Conservation (phyloP, 495 filamentous ascomycete genomes). For the Halenospora varia region DNA sequence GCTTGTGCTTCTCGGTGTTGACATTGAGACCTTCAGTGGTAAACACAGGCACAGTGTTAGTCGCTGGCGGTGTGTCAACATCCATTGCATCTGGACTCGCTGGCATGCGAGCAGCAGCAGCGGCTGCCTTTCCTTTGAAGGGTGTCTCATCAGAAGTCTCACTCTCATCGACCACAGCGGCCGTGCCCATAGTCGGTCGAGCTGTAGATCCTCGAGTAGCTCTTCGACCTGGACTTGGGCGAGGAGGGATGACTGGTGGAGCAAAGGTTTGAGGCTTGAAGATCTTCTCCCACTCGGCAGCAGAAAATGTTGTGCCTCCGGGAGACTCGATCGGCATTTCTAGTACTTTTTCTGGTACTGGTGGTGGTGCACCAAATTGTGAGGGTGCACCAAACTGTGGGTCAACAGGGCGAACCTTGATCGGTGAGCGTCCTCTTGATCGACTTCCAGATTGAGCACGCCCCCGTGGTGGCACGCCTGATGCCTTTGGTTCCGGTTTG, state of each 20-base stretch:
- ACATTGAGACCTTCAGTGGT: conserved; percentile 19
- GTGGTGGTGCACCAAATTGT: conserved; percentile 1
- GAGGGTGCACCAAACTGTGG: conserved; percentile 4
- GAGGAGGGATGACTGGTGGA: conserved; percentile 21
- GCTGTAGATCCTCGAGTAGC: conserved; percentile 1
- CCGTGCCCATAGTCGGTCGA: conserved; percentile 26
- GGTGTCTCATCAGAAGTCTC: conserved; percentile 32
- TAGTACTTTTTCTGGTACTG: conserved; percentile 5
- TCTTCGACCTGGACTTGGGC: conserved; percentile 3
- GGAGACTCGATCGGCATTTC: conserved; percentile 16
- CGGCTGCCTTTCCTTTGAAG: conserved; percentile 11
- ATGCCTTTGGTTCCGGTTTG: conserved; percentile 33
- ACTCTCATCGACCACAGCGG: conserved; percentile 43
- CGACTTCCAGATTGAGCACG: conserved; percentile 33
- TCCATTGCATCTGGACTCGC: conserved; percentile 49
- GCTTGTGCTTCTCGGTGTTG: conserved; percentile 14
- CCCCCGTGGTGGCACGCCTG: conserved; percentile 19
- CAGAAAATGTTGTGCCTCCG: conserved; percentile 48
- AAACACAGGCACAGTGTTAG: conserved; percentile 19
- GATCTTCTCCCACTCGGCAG: conserved; percentile 61
- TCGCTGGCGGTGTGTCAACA: conserved; percentile 42
- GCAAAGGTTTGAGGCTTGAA: conserved; percentile 60
- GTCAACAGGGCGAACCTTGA: conserved; percentile 20
- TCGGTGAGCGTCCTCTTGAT: conserved; percentile 28
- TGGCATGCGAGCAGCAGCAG: conserved; percentile 10